These are phyloP conservation scores for Phylloboletellus chloephorus DNA, from an alignment of 1,284 basidiomycete species.

Conservation along the genomic window DNA sequence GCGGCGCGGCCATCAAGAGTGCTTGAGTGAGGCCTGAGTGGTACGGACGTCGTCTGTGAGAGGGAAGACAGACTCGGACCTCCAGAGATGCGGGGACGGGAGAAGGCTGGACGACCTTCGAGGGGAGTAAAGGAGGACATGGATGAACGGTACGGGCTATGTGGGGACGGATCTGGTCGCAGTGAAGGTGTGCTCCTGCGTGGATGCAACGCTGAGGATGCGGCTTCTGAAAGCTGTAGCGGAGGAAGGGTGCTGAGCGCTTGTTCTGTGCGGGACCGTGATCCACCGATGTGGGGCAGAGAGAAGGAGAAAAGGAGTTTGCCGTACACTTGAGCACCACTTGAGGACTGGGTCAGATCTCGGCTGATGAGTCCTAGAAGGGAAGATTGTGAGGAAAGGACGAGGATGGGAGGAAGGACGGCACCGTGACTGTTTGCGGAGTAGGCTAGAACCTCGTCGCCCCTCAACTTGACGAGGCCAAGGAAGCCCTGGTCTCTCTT, in stretches of 20 bases:
- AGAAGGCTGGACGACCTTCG: conserved; percentile 11
- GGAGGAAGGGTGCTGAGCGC: conserved; percentile 14
- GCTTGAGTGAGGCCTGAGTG: conserved; percentile 16
- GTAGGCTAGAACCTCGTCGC: conserved; percentile 24
- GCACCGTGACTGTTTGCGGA: conserved; percentile 30
- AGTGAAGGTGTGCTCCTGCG: conserved; percentile 25
- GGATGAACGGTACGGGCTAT: conserved; percentile 13
- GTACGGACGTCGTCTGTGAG: conserved; percentile 9
- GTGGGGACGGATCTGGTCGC: conserved; percentile 18
- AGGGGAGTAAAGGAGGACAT: conserved; percentile 20
- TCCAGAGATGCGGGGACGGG: conserved; percentile 18
- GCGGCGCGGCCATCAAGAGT: conserved; percentile 2
- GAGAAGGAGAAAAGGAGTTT: conserved; percentile 34
- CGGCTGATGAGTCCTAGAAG: conserved; percentile 28
- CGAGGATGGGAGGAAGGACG: background rate
- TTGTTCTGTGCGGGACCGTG: conserved; percentile 19
- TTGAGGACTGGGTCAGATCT: conserved; percentile 29
- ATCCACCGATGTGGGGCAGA: conserved; percentile 21
- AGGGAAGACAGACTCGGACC: conserved; percentile 12
- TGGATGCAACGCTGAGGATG: conserved; percentile 15
- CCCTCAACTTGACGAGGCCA: conserved; percentile 28
- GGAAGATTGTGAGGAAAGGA: conserved; percentile 10
- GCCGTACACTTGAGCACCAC: conserved; percentile 27
- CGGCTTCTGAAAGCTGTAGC: conserved; percentile 15
- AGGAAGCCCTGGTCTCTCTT: conserved; percentile 88